These are phyloP conservation scores for Hemileccinum impolitum DNA, from an alignment of 768 basidiomycete species.

Conservation along the genomic window DNA sequence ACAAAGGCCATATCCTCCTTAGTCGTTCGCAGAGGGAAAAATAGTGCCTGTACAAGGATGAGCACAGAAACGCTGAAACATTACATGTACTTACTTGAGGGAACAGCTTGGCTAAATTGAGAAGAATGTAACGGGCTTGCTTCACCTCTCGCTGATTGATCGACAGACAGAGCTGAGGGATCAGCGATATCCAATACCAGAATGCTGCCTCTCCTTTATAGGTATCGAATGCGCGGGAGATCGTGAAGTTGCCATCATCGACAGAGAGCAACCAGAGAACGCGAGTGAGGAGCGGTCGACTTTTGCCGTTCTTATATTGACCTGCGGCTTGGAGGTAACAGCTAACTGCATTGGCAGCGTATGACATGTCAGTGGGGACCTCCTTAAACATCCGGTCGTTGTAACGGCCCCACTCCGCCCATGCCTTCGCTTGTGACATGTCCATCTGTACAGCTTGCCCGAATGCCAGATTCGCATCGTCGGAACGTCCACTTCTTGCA, in stretches of 20 bases:
- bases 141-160: conserved; percentile 90
- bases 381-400: conserved; percentile 95
- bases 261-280: conserved; percentile 96
- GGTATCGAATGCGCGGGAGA: conserved; percentile 83
- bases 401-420: conserved; percentile 97
- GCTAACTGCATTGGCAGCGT: conserved; percentile 89
- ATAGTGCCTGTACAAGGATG: conserved; percentile 64
- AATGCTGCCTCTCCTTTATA: conserved; percentile 96
- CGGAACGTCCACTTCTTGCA: conserved; percentile 76
- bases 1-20: conserved; percentile 62
- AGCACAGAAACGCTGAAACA: conserved; percentile 1
- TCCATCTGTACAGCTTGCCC: conserved; percentile 96
- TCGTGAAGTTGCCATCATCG: conserved; percentile 71
- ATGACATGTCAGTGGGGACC: conserved; percentile 61
- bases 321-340: conserved; percentile 98
- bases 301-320: conserved; percentile 90
- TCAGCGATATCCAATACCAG: conserved; percentile 99
- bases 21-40: conserved; percentile 89
- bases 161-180: conserved; percentile 89
- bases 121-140: conserved; percentile 83
- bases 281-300: conserved; percentile 84
- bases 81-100: conserved; percentile 67
- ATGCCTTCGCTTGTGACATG: conserved; percentile 90
- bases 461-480: conserved; percentile 90
- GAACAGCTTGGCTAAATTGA: conserved; percentile 85